phyloP scores from a whole-genome alignment of 169 alveolate species.

The Babesia divergens region DNA sequence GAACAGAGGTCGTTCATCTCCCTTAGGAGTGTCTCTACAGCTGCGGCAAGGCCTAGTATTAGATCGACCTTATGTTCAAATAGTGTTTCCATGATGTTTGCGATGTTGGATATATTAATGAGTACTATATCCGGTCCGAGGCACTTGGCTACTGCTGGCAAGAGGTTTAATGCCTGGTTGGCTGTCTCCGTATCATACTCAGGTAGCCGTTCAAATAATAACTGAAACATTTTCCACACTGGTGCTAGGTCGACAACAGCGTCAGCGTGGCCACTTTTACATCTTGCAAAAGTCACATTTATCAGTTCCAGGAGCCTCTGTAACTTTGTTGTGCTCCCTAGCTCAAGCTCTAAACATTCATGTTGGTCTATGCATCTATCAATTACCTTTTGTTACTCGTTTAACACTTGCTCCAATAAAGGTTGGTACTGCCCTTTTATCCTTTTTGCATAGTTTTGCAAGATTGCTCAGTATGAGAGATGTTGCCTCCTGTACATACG shows the following conservation, averaged over 20 bases:
- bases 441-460: neutral
- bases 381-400: slow-evolving; percentile 7
- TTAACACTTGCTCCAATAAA: slow-evolving; percentile 1
- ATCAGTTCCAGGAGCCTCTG: neutral
- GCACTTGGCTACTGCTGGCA: neutral
- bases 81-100: neutral
- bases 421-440: slow-evolving; percentile 6
- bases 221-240: slow-evolving; percentile 19
- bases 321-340: slow-evolving; percentile 1
- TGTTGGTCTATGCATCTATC: neutral
- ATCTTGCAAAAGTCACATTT: neutral
- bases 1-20: slow-evolving; percentile 1
- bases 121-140: slow-evolving; percentile 17
- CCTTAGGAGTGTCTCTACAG: neutral
- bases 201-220: neutral
- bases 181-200: neutral
- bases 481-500: slow-evolving; percentile 10
- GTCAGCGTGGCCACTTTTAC: neutral
- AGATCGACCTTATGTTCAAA: neutral
- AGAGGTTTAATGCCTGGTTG: neutral
- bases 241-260: slow-evolving; percentile 20
- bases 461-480: neutral
- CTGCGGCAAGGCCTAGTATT: neutral
- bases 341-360: slow-evolving; percentile 3
- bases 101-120: slow-evolving; percentile 2